phyloP scores from a whole-genome alignment of 345 rosid species.

The Euphorbia peplus region DNA sequence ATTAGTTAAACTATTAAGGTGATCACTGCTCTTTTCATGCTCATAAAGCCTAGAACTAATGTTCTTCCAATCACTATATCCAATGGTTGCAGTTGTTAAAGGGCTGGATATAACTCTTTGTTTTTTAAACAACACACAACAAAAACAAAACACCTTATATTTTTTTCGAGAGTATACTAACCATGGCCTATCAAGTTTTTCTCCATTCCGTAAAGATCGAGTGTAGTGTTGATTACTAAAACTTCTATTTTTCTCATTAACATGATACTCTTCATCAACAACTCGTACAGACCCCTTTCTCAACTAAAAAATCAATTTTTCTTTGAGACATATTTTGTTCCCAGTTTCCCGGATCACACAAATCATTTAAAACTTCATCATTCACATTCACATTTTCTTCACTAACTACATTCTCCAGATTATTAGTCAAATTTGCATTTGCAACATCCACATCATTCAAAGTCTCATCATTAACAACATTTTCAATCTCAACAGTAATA shows the following conservation, averaged over 20 bases:
- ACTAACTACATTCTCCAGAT: no score
- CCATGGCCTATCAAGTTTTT: not conserved
- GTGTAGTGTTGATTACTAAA: no score
- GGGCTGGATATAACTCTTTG: not conserved
- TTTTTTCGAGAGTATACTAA: not conserved
- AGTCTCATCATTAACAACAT: not conserved
- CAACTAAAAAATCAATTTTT: not conserved
- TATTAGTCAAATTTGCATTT: not conserved
- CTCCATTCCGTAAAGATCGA: no score
- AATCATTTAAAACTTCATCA: not conserved
- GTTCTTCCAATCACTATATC: not conserved
- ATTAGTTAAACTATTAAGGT: not conserved
- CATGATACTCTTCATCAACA: no score
- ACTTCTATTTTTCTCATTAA: no score
- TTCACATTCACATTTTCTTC: no score
- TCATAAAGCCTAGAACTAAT: no score
- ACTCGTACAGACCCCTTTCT: not conserved
- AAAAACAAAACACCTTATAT: not conserved
- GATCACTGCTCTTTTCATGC: no score
- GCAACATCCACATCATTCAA: not conserved
- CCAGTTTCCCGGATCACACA: not conserved
- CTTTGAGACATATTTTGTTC: not conserved
- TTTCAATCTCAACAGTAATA: no score
- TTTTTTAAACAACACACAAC: no score
- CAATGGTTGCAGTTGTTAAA: not conserved